phyloP scores from a whole-genome alignment of 306 rosid genomes.

The Castanopsis chinensis region DNA sequence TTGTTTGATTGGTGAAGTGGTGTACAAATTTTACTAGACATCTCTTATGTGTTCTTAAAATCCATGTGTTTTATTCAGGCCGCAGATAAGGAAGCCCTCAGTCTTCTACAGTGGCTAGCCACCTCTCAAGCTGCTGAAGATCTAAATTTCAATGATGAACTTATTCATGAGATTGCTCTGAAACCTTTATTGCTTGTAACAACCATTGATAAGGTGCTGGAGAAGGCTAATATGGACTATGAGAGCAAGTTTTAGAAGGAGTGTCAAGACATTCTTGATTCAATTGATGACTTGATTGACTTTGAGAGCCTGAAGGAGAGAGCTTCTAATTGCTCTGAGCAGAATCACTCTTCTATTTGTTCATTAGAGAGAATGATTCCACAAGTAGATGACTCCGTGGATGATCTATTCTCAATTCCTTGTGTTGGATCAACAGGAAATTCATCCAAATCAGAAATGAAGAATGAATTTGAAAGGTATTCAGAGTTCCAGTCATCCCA shows the following conservation, averaged over 20 bases:
- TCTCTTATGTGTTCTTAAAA: constrained; percentile 17
- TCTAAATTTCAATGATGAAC: constrained; percentile 82
- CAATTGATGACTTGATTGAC: constrained; percentile 56
- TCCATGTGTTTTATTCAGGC: constrained; percentile 41
- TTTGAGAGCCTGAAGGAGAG: constrained; percentile 46
- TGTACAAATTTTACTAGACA: neutral
- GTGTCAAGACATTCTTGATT: constrained; percentile 32
- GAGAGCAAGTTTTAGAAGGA: no score
- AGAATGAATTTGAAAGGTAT: no score
- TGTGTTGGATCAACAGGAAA: constrained; percentile 26
- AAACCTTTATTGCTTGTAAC: constrained; percentile 72
- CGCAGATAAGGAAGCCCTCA: constrained; percentile 63
- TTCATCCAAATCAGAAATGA: no score
- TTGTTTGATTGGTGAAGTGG: neutral
- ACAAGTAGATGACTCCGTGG: constrained; percentile 67
- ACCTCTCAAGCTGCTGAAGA: constrained; percentile 76
- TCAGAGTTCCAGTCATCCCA: no score
- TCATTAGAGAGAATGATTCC: constrained; percentile 47
- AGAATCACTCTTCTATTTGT: neutral
- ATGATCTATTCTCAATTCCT: constrained; percentile 51
- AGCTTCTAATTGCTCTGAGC: constrained; percentile 27
- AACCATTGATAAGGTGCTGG: constrained; percentile 26
- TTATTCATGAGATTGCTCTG: constrained; percentile 67
- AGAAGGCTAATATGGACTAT: no score
- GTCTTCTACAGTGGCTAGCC: constrained; percentile 86